Base-by-base conservation (phyloP, 208 protist species). In the Acanthamoeba lenticulata region DNA sequence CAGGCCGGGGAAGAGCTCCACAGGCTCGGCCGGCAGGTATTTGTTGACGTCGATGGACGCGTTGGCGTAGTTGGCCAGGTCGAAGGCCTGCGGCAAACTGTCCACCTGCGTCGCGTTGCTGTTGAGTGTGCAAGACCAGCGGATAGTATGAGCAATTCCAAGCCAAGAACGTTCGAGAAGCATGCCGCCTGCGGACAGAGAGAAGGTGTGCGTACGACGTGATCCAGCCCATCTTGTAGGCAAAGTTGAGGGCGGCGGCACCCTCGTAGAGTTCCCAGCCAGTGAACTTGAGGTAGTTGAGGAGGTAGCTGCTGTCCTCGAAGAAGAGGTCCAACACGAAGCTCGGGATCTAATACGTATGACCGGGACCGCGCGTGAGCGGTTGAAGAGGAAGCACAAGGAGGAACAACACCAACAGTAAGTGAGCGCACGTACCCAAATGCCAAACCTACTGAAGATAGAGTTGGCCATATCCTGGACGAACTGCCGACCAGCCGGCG, bases 241-340 rank as follows among this genome's bases (percentile, higher is more conserved):
- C 90, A 9, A 94, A 40, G 90, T 94, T 94, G 29, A 94, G 15
- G 40, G 90, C 90, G 7, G 45, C 34, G 17, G 62, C 44, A 15
- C 90, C 90, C 29, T 94, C 62, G 44, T 94, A 94, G 32, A 94
- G 69, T 36, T 94, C 67, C 42, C 27, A 45, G 17, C 47, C 44
- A 40, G 67, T 94, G 42, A 94, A 38, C 67, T 77, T 83, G 34
- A 94, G 69, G 21, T 85, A 94, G 69, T 94, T 94, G 21, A 94
- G 67, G 47, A 94, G 62, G 67, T 55, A 94, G 72, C 47, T 69
- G 55, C 47, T 69, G 44, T 94, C 90, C 47, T 85, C 65, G 69
- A 94, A 94, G 45, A 94, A 77, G 24, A 77, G 45, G 65, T 94
- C 90, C 4, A 94, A 29, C 21, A 85, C 67, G 62, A 94, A 94